A percentile compares a stretch with the other conserved stretches of the same genome.
phyloP scores from a whole-genome alignment of 306 rosid genomes.

The Hippophae gyantsensis region DNA sequence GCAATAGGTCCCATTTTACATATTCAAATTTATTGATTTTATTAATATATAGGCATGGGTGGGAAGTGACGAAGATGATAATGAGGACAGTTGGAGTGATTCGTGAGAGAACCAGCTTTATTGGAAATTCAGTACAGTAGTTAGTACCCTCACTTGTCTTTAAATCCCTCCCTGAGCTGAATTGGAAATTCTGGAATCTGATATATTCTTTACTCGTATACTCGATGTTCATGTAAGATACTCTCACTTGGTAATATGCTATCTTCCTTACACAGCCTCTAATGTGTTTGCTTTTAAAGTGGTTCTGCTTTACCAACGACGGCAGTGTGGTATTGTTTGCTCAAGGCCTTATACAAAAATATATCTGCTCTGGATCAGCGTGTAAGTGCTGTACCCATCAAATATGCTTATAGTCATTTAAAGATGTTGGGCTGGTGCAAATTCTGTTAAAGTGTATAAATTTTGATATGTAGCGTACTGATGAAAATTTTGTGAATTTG shows the following conservation, averaged over 20 bases:
- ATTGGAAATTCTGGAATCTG: slow-evolving; percentile 13
- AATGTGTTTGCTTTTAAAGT: slow-evolving; percentile 11
- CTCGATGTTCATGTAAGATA: slow-evolving; percentile 32
- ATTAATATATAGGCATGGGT: slow-evolving; percentile 52
- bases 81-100: slow-evolving; percentile 72
- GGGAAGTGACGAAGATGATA: slow-evolving; percentile 82
- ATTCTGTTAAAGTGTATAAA: slow-evolving; percentile 27
- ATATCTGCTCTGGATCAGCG: neutral
- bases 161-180: slow-evolving; percentile 11
- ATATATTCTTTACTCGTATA: slow-evolving; percentile 19
- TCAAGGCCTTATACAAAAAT: slow-evolving; percentile 17
- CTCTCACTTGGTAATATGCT: neutral
- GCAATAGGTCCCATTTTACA: neutral
- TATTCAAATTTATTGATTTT: neutral
- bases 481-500: slow-evolving; percentile 39
- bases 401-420: slow-evolving; percentile 11
- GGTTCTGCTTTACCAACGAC: slow-evolving; percentile 1
- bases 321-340: slow-evolving; percentile 12
- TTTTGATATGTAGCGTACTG: slow-evolving; percentile 25
- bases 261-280: neutral
- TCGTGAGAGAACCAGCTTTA: too few species aligned
- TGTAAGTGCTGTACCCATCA: slow-evolving; percentile 30
- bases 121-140: neutral
- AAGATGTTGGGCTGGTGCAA: neutral
- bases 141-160: slow-evolving; percentile 15